Evolutionary conservation across 805 yeast species (phyloP).

Genomic region (Candida coquimbonensis): DNA sequence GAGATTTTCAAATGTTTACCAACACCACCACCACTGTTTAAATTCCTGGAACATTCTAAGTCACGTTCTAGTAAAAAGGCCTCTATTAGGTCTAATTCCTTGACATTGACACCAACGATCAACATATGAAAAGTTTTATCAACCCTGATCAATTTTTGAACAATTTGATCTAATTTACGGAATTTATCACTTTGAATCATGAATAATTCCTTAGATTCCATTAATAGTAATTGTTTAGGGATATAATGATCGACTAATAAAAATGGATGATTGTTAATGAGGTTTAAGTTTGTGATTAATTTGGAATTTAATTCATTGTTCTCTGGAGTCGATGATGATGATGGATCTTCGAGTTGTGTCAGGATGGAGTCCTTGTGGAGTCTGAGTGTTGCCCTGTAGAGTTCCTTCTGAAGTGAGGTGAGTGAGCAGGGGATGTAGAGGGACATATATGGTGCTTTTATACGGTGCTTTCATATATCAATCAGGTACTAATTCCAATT

Average conservation of each 20-base stretch:
- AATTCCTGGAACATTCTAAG: slow-evolving; percentile 56
- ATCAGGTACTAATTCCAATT: too few species aligned
- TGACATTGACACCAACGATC: slow-evolving; percentile 53
- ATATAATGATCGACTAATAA: slow-evolving; percentile 70
- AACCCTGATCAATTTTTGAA: slow-evolving; percentile 29
- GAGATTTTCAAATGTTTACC: slow-evolving; percentile 20
- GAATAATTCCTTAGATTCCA: slow-evolving; percentile 56
- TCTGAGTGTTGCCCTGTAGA: slow-evolving; percentile 35
- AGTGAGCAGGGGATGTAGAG: slow-evolving; percentile 35
- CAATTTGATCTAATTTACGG: slow-evolving; percentile 41
- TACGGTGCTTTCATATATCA: too few species aligned
- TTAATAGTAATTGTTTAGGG: slow-evolving; percentile 58
- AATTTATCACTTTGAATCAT: slow-evolving; percentile 54
- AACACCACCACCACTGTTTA: slow-evolving; percentile 28
- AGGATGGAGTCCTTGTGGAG: slow-evolving; percentile 33
- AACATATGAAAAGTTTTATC: slow-evolving; percentile 37
- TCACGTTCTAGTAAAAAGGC: slow-evolving; percentile 69
- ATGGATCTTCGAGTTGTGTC: slow-evolving; percentile 10
- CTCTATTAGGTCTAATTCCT: slow-evolving; percentile 74
- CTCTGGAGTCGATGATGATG: background rate
- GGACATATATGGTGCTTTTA: too few species aligned
- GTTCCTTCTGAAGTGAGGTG: slow-evolving; percentile 36
- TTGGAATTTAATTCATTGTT: slow-evolving; percentile 33
- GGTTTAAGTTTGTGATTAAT: slow-evolving; percentile 38
- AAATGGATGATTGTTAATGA: slow-evolving; percentile 60